Conservation (phyloP, 2,329 filamentous ascomycete genomes). For the Purpureocillium takamizusanense region DNA sequence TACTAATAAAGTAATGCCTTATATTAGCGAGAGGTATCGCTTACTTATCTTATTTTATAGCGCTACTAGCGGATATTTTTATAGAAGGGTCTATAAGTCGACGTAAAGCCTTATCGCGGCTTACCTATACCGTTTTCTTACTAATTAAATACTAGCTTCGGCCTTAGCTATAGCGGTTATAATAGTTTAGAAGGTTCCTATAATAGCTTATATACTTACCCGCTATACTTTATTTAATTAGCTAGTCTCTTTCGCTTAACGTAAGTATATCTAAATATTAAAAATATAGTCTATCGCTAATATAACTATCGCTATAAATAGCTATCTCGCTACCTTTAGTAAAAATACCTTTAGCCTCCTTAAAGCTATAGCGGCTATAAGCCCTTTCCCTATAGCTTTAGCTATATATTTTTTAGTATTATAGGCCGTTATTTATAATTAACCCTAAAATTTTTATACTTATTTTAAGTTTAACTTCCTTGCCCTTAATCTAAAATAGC, state of each 20-base stretch:
- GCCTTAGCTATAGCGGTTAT: constrained; percentile 1
- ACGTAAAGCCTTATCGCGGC: neutral
- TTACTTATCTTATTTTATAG: neutral
- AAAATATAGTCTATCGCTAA: neutral
- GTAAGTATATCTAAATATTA: neutral
- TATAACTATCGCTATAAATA: neutral
- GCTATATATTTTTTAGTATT: no score
- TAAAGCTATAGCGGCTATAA: constrained; percentile 2
- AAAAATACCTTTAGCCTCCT: constrained; percentile 3
- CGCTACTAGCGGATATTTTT: neutral
- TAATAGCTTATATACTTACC: constrained; percentile 3
- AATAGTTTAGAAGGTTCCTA: neutral
- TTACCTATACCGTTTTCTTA: neutral
- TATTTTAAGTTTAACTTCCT: no score
- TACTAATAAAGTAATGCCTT: neutral
- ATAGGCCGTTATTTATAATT: no score
- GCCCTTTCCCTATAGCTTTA: no score
- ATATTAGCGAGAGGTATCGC: neutral
- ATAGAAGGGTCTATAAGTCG: neutral
- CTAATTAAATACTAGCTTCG: constrained; percentile 3
- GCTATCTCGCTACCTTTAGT: constrained; percentile 1
- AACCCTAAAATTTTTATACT: no score
- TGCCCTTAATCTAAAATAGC: no score
- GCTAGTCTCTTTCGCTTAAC: neutral
- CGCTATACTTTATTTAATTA: constrained; percentile 3